A percentile compares a stretch with the other conserved stretches of the same genome.
Evolutionary conservation across 257 asterid genomes (phyloP).

Genomic region (Coffea canephora): DNA sequence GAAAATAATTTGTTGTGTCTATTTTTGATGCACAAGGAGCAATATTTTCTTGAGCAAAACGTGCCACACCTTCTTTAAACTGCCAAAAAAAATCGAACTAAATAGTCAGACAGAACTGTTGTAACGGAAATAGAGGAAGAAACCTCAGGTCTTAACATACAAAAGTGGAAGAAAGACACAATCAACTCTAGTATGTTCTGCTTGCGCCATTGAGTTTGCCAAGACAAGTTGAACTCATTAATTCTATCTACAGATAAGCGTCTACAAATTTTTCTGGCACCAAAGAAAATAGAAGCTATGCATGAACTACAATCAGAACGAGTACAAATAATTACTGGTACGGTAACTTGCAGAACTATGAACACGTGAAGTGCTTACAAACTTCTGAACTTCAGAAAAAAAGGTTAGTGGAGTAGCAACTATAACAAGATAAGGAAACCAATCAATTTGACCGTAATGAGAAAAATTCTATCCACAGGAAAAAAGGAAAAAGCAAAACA

Average conservation of each 20-base stretch:
- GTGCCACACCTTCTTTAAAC: constrained; percentile 95
- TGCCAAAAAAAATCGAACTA: constrained; percentile 24
- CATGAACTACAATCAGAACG: not conserved
- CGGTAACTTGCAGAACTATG: not conserved
- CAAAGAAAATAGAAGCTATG: not conserved
- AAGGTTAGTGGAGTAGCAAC: no score
- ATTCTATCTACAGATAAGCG: not conserved
- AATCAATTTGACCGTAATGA: no score
- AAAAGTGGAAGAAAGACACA: not conserved
- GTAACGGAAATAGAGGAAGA: not conserved
- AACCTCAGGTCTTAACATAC: not conserved
- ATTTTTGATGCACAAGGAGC: constrained; percentile 89
- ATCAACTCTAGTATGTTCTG: not conserved
- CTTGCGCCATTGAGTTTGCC: not conserved
- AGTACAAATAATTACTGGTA: not conserved
- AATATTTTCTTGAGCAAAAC: constrained; percentile 85
- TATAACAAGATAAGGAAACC: no score
- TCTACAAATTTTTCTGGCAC: not conserved
- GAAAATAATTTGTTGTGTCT: constrained; percentile 81
- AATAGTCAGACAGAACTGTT: not conserved
- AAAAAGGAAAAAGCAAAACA: not conserved
- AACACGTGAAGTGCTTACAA: not conserved
- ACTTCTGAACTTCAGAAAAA: no score
- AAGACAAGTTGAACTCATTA: not conserved
- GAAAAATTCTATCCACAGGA: no score